Conservation (phyloP, 164 flowering plant species). For the Vitis rupestris region DNA sequence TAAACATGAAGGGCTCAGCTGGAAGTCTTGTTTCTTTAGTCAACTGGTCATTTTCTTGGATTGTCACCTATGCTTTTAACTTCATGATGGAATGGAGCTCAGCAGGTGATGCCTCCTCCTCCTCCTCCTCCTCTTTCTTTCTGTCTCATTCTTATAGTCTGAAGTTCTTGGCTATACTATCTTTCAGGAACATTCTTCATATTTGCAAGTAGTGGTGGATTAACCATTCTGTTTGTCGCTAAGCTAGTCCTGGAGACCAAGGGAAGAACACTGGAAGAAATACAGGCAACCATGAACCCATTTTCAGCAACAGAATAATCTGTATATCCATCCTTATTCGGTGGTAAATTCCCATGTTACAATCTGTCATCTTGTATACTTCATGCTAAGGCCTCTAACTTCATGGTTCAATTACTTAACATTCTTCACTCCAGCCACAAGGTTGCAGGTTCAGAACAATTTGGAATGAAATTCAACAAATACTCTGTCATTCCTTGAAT, state of each 20-base stretch:
- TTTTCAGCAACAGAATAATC: background rate
- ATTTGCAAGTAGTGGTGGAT: constrained; percentile 36
- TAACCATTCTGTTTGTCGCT: constrained; percentile 44
- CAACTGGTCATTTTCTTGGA: constrained; percentile 54
- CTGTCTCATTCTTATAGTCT: background rate
- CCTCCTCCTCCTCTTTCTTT: background rate
- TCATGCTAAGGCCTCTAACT: no score
- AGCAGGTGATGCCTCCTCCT: constrained; percentile 30
- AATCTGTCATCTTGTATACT: no score
- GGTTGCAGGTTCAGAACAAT: no score
- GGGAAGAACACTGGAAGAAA: constrained; percentile 67
- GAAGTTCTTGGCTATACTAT: no score
- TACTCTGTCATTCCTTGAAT: no score
- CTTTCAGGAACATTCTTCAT: constrained; percentile 58
- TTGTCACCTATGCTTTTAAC: constrained; percentile 42
- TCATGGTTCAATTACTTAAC: no score
- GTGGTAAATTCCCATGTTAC: no score
- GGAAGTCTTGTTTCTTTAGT: constrained; percentile 54
- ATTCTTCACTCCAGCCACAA: no score
- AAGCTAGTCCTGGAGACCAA: constrained; percentile 75
- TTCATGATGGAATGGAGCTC: constrained; percentile 59
- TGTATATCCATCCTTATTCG: no score
- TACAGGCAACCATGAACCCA: constrained; percentile 45
- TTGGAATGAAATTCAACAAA: no score
- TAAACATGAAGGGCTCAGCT: constrained; percentile 59